These are phyloP conservation scores for Myriosclerotinia scirpicola DNA, from an alignment of 2,329 filamentous ascomycete species.

Conservation along the genomic window DNA sequence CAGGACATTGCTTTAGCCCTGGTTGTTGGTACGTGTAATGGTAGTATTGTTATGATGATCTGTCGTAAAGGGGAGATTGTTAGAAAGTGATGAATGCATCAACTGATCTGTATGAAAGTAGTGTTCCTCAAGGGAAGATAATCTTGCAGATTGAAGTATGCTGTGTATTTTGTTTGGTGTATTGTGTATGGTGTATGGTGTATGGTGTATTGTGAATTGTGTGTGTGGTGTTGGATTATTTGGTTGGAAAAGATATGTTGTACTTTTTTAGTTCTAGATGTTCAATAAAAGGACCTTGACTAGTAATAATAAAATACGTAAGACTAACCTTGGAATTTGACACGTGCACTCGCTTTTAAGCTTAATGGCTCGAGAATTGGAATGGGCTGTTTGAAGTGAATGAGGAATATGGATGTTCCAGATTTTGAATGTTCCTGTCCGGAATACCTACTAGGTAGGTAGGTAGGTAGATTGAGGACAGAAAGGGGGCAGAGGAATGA, in stretches of 20 bases:
- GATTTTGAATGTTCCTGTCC: too few species aligned
- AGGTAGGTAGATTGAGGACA: too few species aligned
- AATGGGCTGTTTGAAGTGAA: not conserved
- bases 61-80: constrained; percentile 6
- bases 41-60: constrained; percentile 1
- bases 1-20: constrained; percentile 38
- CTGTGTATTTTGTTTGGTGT: not conserved
- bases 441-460: too few species aligned
- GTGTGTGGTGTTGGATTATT: too few species aligned
- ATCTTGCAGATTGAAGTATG: constrained; percentile 17
- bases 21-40: constrained; percentile 31
- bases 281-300: constrained; percentile 10
- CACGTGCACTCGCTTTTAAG: constrained; percentile 1
- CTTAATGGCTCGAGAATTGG: not conserved
- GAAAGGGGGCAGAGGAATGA: not conserved
- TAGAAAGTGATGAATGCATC: constrained; percentile 21
- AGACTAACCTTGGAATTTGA: not conserved
- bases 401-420: too few species aligned
- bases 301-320: not conserved
- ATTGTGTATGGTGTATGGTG: not conserved
- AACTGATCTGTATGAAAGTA: constrained; percentile 20
- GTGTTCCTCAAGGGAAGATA: constrained; percentile 24
- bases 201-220: not conserved
- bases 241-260: not conserved
- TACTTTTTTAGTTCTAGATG: constrained; percentile 3